Conservation (phyloP, 2,329 filamentous ascomycete species). For the Diaporthe sp. region DNA sequence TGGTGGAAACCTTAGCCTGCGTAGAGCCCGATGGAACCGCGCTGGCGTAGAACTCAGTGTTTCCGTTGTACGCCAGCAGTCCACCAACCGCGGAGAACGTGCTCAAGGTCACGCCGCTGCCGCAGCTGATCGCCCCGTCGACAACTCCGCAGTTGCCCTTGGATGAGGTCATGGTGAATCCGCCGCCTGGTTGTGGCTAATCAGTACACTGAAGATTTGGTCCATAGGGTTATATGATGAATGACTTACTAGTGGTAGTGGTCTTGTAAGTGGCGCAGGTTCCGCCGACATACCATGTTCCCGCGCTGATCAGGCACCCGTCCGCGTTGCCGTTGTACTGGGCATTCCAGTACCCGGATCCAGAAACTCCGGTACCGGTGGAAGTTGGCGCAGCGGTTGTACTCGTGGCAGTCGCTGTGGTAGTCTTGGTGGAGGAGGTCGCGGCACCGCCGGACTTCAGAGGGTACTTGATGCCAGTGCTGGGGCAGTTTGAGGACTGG, state of each 20-base stretch:
- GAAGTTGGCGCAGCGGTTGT: slow-evolving; percentile 52
- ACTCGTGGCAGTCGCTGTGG: slow-evolving; percentile 43
- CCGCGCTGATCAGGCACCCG: slow-evolving; percentile 77
- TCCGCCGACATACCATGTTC: slow-evolving; percentile 76
- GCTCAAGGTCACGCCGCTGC: slow-evolving; percentile 51
- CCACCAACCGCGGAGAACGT: slow-evolving; percentile 32
- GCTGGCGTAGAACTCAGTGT: slow-evolving; percentile 34
- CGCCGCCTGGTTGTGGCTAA: slow-evolving; percentile 45
- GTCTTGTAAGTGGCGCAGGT: slow-evolving; percentile 77
- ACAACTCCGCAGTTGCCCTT: slow-evolving; percentile 71
- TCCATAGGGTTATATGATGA: background rate
- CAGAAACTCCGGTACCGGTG: slow-evolving; percentile 53
- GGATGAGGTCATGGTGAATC: slow-evolving; percentile 69
- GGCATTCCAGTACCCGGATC: slow-evolving; percentile 72
- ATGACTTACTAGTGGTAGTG: slow-evolving; percentile 49
- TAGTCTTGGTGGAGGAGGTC: slow-evolving; percentile 13
- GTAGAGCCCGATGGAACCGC: slow-evolving; percentile 1
- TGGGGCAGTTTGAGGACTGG: slow-evolving; percentile 34
- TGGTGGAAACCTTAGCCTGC: slow-evolving; percentile 17
- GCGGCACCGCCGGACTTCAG: slow-evolving; percentile 32
- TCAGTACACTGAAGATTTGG: background rate
- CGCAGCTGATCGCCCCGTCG: slow-evolving; percentile 67
- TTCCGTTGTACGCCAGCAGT: slow-evolving; percentile 34
- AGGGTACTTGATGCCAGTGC: slow-evolving; percentile 34
- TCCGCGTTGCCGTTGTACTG: slow-evolving; percentile 58